Evolutionary conservation across 306 rosid genomes (phyloP), one percentile per base, ranked within the genome.

Genomic region (Psophocarpus tetragonolobus): DNA sequence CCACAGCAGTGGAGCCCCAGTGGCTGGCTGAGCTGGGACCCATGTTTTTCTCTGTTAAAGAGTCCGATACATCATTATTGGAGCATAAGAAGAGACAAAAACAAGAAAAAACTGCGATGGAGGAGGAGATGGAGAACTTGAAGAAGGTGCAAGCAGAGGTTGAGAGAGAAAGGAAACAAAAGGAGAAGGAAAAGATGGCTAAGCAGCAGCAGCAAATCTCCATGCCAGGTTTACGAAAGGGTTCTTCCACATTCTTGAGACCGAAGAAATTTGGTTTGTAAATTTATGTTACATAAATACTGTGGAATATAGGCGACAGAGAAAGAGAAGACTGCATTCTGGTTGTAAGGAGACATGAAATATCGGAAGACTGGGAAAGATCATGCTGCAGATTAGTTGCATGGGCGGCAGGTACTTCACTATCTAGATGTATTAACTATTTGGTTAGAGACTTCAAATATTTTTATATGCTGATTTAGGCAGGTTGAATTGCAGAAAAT

Each of bases 11-110:
- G 82, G 98, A 95, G 83, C 95, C 98, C 6, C 98, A 95, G 33
- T 92, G 98, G 98, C 6, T 95, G 71, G 98, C 98, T 8, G 98
- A 95, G 78, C 76, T 95, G 70, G 98, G 98, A 29, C 98, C 98
- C 1, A 92, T 95, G 98, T 95, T 95, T 80, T 95, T 95, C 72
- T 95, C 98, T 23, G 98, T 92, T 1, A 95, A 95, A 87, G 97
- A 95, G 12, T 95, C 98, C 2, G 98, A 95, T 85, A 95, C 97
- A 4, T 95, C 98, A 1, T 73, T 95, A 33, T 77, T 90, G 68
- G 97, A 95, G 87, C 98, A 92, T 80, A 95, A 90, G 85, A 90
- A 91, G 91, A 89, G 75, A 70, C 98, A 95, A 24, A 92, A 95
- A 80, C 91, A 92, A 83, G 95, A 89, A 76, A 95, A 95, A 74